Evolutionary conservation across 192 early-diverging fungal genomes (phyloP).

Genomic region (Obelidium mucronatum): DNA sequence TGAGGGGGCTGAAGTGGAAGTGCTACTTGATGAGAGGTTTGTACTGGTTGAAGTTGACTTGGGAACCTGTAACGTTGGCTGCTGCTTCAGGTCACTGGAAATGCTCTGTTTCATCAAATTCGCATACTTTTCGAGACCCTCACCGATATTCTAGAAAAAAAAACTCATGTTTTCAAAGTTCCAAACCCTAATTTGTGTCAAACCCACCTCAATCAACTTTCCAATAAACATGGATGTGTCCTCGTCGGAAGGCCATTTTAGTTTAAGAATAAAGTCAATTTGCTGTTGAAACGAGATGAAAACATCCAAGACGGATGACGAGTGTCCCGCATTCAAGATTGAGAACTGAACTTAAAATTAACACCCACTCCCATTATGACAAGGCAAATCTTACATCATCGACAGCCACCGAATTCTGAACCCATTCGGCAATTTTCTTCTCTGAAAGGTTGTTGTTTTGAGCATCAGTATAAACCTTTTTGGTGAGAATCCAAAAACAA

Average conservation of each 20-base stretch:
- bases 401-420: conserved; percentile 40
- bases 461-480: conserved; percentile 1
- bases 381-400: conserved; percentile 42
- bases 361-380: not conserved
- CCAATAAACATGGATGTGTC: conserved; percentile 25
- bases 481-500: not conserved
- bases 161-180: not conserved
- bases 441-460: conserved; percentile 30
- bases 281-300: conserved; percentile 57
- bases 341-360: conserved; percentile 25
- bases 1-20: conserved; percentile 18
- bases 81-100: not conserved
- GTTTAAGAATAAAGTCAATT: conserved; percentile 40
- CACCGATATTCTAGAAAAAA: conserved; percentile 19
- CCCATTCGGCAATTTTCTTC: conserved; percentile 49
- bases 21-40: not conserved
- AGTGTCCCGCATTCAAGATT: conserved; percentile 33
- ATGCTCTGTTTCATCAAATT: conserved; percentile 21
- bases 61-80: not conserved
- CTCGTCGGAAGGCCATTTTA: conserved; percentile 49
- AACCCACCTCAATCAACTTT: conserved; percentile 34
- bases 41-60: not conserved
- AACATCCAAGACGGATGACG: conserved; percentile 53
- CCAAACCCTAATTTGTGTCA: too few relatives aligned
- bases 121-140: conserved; percentile 38